A percentile compares a stretch with the other conserved stretches of the same genome.
These are phyloP conservation scores for Arachis hypogaea DNA, from an alignment of 306 rosid genomes.

Conservation along the genomic window DNA sequence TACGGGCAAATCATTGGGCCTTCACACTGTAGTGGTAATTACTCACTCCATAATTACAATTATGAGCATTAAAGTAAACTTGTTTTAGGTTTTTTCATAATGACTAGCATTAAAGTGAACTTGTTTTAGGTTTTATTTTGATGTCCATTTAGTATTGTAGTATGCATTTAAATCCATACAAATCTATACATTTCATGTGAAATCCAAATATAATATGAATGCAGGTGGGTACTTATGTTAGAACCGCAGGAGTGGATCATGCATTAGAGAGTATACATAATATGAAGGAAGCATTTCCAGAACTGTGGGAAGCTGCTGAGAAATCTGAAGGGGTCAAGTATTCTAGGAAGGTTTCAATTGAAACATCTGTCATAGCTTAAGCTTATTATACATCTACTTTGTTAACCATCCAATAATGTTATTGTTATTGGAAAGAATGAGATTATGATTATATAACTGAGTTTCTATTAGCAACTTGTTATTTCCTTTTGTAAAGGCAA, in stretches of 20 bases:
- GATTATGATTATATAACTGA: constrained; percentile 3
- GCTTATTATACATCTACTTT: background rate
- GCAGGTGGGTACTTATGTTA: constrained; percentile 69
- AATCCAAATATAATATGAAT: constrained; percentile 13
- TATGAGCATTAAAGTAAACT: background rate
- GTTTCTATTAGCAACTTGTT: background rate
- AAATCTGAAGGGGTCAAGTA: constrained; percentile 46
- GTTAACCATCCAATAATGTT: constrained; percentile 24
- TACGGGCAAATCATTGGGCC: constrained; percentile 65
- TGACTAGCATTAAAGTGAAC: too few species aligned
- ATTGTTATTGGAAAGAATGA: constrained; percentile 12
- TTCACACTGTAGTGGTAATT: constrained; percentile 79
- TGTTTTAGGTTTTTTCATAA: too few species aligned
- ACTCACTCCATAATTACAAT: constrained; percentile 4
- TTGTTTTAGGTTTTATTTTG: too few species aligned
- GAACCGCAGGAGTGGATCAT: constrained; percentile 60
- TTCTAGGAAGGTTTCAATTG: constrained; percentile 62
- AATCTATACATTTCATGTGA: background rate
- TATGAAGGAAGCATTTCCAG: constrained; percentile 80
- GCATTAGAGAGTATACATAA: constrained; percentile 93
- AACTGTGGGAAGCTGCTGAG: constrained; percentile 72
- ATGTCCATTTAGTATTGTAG: too few species aligned
- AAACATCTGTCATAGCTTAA: constrained; percentile 76
- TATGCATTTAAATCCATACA: too few species aligned
- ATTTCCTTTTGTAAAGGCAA: too few species aligned